phyloP scores from a whole-genome alignment of 495 filamentous ascomycete species.

The Aspergillus coremiiformis region DNA sequence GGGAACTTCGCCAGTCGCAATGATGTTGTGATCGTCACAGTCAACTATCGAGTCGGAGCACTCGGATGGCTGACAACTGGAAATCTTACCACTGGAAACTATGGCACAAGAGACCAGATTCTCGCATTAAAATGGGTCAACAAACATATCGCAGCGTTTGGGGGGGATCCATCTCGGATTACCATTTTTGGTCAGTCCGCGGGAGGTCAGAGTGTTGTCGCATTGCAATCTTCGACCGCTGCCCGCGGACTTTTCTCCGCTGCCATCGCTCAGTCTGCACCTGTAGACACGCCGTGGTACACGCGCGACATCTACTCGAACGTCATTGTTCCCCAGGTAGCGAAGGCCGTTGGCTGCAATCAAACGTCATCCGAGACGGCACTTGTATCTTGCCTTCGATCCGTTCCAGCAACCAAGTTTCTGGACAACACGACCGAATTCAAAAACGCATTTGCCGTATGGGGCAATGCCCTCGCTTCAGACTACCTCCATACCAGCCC shows the following conservation, averaged over 20 bases:
- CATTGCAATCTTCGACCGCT: conserved; percentile 34
- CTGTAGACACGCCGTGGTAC: conserved; percentile 23
- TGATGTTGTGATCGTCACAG: conserved; percentile 42
- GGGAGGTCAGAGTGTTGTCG: conserved; percentile 49
- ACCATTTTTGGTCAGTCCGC: conserved; percentile 49
- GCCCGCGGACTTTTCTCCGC: conserved; percentile 28
- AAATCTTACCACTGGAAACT: conserved; percentile 28
- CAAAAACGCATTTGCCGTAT: conserved; percentile 1
- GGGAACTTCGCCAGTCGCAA: conserved; percentile 38
- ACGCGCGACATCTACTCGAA: conserved; percentile 20
- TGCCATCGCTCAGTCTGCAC: conserved; percentile 25
- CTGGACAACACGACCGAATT: conserved; percentile 21
- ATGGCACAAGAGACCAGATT: conserved; percentile 34
- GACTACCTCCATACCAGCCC: conserved; percentile 17
- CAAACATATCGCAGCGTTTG: conserved; percentile 42
- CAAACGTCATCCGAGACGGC: conserved; percentile 8
- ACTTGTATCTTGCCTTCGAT: conserved; percentile 21
- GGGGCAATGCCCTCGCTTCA: conserved; percentile 4
- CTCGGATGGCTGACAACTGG: conserved; percentile 34
- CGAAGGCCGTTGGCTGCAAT: conserved; percentile 22
- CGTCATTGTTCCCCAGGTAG: conserved; percentile 16
- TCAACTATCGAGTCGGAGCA: conserved; percentile 40
- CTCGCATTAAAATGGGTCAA: conserved; percentile 45
- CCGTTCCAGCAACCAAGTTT: conserved; percentile 19
- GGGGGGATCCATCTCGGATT: conserved; percentile 41